phyloP scores from a whole-genome alignment of 176 grass and related monocot species.

The Triticum aestivum region DNA sequence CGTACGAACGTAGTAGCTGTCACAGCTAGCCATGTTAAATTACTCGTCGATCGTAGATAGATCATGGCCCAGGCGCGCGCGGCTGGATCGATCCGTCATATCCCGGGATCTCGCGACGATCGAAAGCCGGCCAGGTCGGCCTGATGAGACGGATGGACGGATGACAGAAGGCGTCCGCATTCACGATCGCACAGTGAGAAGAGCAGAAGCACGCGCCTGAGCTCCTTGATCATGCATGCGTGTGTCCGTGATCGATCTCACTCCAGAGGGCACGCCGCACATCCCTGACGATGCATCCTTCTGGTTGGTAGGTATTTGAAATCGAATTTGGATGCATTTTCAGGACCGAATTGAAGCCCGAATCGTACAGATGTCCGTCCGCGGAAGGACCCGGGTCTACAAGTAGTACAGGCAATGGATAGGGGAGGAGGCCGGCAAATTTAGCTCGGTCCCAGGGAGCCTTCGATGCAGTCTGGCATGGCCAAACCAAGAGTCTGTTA shows the following conservation, averaged over 20 bases:
- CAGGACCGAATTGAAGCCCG: neutral
- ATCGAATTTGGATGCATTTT: no score
- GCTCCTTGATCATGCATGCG: no score
- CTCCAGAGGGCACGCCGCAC: no score
- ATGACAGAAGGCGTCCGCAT: neutral
- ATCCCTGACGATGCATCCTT: no score
- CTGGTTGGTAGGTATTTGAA: no score
- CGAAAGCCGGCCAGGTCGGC: neutral
- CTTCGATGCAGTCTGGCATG: neutral
- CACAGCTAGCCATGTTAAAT: neutral
- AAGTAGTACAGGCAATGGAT: neutral
- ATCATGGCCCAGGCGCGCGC: neutral
- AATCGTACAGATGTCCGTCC: neutral
- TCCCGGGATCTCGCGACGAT: slow-evolving; percentile 4
- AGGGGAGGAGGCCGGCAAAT: neutral
- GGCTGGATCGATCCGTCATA: neutral
- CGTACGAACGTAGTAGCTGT: neutral
- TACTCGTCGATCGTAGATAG: neutral
- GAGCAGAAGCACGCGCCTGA: neutral
- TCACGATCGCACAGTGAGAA: neutral
- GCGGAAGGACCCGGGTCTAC: neutral
- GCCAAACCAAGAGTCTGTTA: no score
- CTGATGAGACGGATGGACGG: neutral
- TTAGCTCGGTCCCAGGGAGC: neutral
- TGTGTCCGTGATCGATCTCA: neutral